Percentiles rank a stretch among this genome's conserved stretches.
Conservation (phyloP, 495 filamentous ascomycete genomes). For the Jackrogersella multiformis region DNA sequence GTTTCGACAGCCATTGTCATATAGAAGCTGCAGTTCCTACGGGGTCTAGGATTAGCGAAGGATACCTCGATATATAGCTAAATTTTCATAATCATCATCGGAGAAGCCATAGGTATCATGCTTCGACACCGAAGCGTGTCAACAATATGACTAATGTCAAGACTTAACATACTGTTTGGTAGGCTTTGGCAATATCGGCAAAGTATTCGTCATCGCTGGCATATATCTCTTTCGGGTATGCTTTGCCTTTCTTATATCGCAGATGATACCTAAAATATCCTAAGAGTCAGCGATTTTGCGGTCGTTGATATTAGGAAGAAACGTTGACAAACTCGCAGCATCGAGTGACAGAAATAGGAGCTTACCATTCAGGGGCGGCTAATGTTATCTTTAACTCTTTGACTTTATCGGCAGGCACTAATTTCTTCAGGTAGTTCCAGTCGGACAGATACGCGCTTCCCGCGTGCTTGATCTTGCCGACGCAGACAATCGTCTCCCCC, state of each 20-base stretch:
- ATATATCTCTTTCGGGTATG: constrained; percentile 70
- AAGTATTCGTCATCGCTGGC: constrained; percentile 70
- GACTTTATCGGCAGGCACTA: constrained; percentile 63
- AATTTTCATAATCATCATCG: background rate
- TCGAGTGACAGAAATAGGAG: background rate
- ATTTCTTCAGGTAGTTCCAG: constrained; percentile 70
- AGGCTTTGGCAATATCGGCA: constrained; percentile 70
- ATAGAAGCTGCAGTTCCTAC: constrained; percentile 68
- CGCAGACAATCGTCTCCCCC: constrained; percentile 72
- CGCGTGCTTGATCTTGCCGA: constrained; percentile 73
- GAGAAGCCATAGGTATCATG: background rate
- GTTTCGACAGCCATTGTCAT: constrained; percentile 71
- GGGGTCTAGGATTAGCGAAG: constrained; percentile 19
- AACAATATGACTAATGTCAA: background rate
- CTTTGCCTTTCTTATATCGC: constrained; percentile 68
- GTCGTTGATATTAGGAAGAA: constrained; percentile 52
- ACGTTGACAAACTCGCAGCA: constrained; percentile 52
- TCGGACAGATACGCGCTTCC: constrained; percentile 70
- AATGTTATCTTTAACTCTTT: constrained; percentile 71
- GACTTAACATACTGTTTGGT: constrained; percentile 51
- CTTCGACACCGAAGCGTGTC: too few relatives aligned
- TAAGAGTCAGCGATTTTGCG: constrained; percentile 47
- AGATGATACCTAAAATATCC: constrained; percentile 59
- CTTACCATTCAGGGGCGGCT: constrained; percentile 68
- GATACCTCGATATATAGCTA: background rate